Conservation (phyloP, 2,329 filamentous ascomycete genomes). For the Didymosphaeria variabile region DNA sequence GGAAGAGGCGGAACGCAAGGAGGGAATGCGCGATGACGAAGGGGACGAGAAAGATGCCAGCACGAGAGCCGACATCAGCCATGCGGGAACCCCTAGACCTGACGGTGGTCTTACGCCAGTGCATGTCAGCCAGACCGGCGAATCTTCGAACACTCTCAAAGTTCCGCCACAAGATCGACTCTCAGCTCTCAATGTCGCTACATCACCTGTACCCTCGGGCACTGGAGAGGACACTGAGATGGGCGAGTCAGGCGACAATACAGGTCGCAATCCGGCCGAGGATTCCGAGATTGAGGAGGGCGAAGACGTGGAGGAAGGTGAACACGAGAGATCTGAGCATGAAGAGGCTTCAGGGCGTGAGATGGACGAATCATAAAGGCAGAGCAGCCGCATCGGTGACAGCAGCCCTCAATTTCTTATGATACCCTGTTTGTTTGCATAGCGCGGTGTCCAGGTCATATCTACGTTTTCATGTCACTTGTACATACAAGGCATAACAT, state of each 20-base stretch:
- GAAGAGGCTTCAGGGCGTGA: constrained; percentile 28
- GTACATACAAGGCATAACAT: constrained; percentile 2
- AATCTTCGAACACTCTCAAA: constrained; percentile 37
- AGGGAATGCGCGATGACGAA: constrained; percentile 65
- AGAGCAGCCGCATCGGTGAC: background rate
- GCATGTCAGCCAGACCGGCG: constrained; percentile 45
- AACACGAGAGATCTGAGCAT: constrained; percentile 34
- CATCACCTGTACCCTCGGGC: constrained; percentile 38
- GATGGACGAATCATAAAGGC: constrained; percentile 43
- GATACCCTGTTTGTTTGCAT: constrained; percentile 37
- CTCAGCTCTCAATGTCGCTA: constrained; percentile 39
- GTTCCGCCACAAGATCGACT: constrained; percentile 44
- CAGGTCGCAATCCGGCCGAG: constrained; percentile 34
- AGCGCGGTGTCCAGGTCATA: constrained; percentile 42
- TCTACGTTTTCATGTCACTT: constrained; percentile 11
- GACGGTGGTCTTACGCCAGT: constrained; percentile 54
- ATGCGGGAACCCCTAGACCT: constrained; percentile 56
- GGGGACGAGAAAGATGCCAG: constrained; percentile 52
- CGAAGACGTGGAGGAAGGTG: constrained; percentile 42
- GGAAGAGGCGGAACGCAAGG: constrained; percentile 87
- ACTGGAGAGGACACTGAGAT: constrained; percentile 41
- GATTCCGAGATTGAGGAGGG: constrained; percentile 46
- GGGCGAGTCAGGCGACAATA: constrained; percentile 36
- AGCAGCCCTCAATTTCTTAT: background rate
- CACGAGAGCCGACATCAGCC: constrained; percentile 50